Evolutionary conservation across 2,329 filamentous ascomycete genomes (phyloP).

Genomic region (Colletotrichum noveboracense): DNA sequence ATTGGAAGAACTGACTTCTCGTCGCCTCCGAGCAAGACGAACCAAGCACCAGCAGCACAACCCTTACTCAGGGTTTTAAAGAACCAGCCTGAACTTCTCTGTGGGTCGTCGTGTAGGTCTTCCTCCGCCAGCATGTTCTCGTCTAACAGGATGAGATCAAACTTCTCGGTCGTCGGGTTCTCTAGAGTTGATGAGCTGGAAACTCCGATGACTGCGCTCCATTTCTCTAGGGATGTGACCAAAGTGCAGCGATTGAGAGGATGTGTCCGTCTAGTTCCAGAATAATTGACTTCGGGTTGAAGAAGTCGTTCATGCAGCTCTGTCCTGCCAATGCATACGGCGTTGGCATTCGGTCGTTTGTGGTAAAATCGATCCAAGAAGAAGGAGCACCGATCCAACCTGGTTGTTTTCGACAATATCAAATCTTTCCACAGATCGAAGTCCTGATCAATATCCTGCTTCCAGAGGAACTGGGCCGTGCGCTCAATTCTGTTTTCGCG

Average conservation of each 20-base stretch:
- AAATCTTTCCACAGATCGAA: background rate
- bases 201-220: background rate
- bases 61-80: slow-evolving; percentile 6
- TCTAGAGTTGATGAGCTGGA: background rate
- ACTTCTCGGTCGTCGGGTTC: background rate
- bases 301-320: background rate
- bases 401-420: background rate
- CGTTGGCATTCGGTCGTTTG: background rate
- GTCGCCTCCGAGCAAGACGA: background rate
- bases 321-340: background rate
- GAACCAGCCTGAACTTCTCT: background rate
- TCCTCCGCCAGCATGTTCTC: background rate
- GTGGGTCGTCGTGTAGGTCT: background rate
- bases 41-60: background rate
- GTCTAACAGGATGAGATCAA: background rate
- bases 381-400: background rate
- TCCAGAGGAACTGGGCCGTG: background rate
- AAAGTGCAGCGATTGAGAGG: background rate
- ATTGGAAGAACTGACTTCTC: background rate
- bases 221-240: background rate
- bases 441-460: background rate
- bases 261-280: background rate
- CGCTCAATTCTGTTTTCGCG: slow-evolving; percentile 9
- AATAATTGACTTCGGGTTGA: background rate
- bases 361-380: background rate